phyloP scores from a whole-genome alignment of 2,329 filamentous ascomycete genomes.

The Aspergillus candidus region DNA sequence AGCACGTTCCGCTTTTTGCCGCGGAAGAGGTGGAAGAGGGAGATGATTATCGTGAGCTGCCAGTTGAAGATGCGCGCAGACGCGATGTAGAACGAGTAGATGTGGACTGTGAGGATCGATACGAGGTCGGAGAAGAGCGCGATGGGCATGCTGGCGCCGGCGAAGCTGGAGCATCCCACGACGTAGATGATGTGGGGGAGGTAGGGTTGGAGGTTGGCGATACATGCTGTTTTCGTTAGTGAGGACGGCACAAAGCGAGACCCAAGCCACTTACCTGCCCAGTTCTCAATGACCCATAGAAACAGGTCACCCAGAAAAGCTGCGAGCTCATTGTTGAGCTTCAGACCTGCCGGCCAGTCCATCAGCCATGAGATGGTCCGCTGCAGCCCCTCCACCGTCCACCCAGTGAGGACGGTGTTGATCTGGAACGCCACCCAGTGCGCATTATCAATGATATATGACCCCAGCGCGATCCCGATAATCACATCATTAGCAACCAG shows the following conservation, averaged over 20 bases:
- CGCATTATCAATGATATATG: constrained; percentile 94
- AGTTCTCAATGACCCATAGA: constrained; percentile 97
- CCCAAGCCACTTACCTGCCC: constrained; percentile 60
- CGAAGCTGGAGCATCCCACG: constrained; percentile 90
- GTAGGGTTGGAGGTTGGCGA: constrained; percentile 68
- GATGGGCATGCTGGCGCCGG: constrained; percentile 93
- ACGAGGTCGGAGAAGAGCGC: constrained; percentile 91
- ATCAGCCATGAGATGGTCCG: constrained; percentile 92
- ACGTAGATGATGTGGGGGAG: constrained; percentile 84
- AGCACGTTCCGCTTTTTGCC: constrained; percentile 97
- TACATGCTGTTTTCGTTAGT: constrained; percentile 52
- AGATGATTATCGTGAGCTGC: constrained; percentile 94
- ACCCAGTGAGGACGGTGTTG: constrained; percentile 66
- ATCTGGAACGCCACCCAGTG: constrained; percentile 76
- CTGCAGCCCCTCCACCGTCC: constrained; percentile 82
- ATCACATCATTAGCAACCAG: constrained; percentile 98
- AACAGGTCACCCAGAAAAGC: constrained; percentile 94
- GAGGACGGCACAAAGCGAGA: not conserved
- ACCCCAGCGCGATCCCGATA: constrained; percentile 91
- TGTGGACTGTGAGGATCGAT: constrained; percentile 86
- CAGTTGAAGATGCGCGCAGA: constrained; percentile 97
- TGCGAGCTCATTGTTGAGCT: constrained; percentile 89
- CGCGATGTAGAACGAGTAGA: constrained; percentile 96
- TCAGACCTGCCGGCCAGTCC: constrained; percentile 90
- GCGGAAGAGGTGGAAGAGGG: constrained; percentile 96